Evolutionary conservation across 83 land plant species (phyloP).

Genomic region (Picea abies): DNA sequence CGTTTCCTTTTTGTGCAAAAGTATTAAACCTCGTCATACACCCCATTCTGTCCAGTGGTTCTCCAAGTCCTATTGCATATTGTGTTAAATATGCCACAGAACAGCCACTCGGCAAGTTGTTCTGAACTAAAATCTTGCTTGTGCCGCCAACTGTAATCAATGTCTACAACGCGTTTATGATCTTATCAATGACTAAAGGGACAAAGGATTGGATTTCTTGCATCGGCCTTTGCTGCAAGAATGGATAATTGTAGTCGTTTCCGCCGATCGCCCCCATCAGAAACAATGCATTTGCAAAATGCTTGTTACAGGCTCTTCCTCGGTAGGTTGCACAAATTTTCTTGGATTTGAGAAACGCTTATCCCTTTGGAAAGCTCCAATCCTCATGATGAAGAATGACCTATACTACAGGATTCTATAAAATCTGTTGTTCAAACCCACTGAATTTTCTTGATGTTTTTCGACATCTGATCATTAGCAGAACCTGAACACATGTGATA

Average conservation of each 20-base stretch:
- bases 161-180: too few species aligned
- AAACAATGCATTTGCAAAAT: slow-evolving; percentile 26
- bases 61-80: too few species aligned
- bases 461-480: slow-evolving; percentile 27
- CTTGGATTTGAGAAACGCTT: slow-evolving; percentile 20
- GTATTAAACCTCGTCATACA: too few species aligned
- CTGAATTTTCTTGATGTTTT: slow-evolving; percentile 54
- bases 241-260: slow-evolving; percentile 39
- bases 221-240: slow-evolving; percentile 24
- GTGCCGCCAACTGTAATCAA: too few species aligned
- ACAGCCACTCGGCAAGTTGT: too few species aligned
- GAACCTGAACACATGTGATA: slow-evolving; percentile 21
- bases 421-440: slow-evolving; percentile 88
- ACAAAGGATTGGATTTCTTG: too few species aligned
- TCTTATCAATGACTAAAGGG: too few species aligned
- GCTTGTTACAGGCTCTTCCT: slow-evolving; percentile 4
- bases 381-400: slow-evolving; percentile 72
- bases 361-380: slow-evolving; percentile 45
- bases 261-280: slow-evolving; percentile 56
- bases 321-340: slow-evolving; percentile 21
- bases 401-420: slow-evolving; percentile 56
- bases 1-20: too few species aligned
- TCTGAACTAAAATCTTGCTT: too few species aligned
- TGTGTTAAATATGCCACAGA: too few species aligned
- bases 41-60: too few species aligned